phyloP scores from a whole-genome alignment of 495 filamentous ascomycete genomes.

The Neurospora sp. region DNA sequence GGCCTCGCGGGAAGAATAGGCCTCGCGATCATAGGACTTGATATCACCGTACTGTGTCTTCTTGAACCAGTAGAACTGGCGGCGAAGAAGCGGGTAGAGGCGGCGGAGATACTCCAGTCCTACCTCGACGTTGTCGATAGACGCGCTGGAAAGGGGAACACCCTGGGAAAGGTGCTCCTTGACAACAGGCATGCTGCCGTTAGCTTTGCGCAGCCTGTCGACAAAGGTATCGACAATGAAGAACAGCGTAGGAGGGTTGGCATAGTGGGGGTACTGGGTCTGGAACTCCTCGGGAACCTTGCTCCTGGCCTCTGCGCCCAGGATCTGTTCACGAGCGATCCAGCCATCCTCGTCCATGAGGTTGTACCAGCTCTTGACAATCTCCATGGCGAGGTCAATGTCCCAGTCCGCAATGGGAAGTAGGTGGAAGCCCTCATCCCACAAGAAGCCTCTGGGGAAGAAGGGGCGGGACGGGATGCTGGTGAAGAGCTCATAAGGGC shows the following conservation, averaged over 20 bases:
- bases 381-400: conserved; percentile 79
- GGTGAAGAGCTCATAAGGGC: conserved; percentile 82
- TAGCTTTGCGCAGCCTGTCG: conserved; percentile 50
- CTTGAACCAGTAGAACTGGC: conserved; percentile 90
- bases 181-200: conserved; percentile 24
- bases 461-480: conserved; percentile 90
- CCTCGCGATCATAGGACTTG: conserved; percentile 80
- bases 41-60: conserved; percentile 85
- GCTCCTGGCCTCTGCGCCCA: conserved; percentile 86
- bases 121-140: conserved; percentile 55
- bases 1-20: conserved; percentile 75
- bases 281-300: conserved; percentile 97
- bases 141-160: conserved; percentile 40
- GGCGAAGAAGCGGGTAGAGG: conserved; percentile 86
- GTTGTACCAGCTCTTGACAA: conserved; percentile 91
- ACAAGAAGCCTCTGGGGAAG: conserved; percentile 92
- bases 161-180: conserved; percentile 26
- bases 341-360: conserved; percentile 95
- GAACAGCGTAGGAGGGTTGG: conserved; percentile 96
- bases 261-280: conserved; percentile 93
- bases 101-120: conserved; percentile 65
- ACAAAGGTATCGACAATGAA: conserved; percentile 76
- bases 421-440: conserved; percentile 97
- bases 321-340: conserved; percentile 95
- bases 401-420: conserved; percentile 91